Evolutionary conservation across 2,329 filamentous ascomycete species (phyloP).

Genomic region (Penicillium capsulatum): DNA sequence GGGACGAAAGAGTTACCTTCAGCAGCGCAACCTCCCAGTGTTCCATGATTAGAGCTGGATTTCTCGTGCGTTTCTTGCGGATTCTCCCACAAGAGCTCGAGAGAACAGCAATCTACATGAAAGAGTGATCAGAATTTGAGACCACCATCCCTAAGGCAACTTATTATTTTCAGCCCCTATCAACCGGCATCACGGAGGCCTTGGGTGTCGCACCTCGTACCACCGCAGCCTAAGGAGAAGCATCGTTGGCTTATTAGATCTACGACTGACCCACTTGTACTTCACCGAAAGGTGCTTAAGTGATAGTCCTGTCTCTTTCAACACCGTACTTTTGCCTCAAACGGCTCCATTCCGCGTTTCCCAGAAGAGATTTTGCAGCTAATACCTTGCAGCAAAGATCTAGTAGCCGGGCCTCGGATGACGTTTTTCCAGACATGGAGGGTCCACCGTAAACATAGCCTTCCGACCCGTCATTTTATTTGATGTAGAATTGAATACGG

Average conservation of each 20-base stretch:
- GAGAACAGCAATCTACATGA: neutral
- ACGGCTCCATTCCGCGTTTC: too few relatives aligned
- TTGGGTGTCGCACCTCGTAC: neutral
- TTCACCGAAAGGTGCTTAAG: neutral
- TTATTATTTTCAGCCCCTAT: neutral
- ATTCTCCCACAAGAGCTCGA: neutral
- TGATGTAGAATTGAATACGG: neutral
- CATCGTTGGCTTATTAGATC: too few relatives aligned
- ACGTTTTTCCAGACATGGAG: neutral
- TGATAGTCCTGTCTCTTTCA: neutral
- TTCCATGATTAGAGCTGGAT: neutral
- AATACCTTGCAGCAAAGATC: neutral
- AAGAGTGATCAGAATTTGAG: neutral
- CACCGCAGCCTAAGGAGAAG: neutral
- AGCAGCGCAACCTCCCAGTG: neutral
- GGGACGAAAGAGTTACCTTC: neutral
- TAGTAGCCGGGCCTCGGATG: neutral
- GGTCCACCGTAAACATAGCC: neutral
- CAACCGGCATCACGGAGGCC: neutral
- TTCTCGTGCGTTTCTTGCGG: neutral
- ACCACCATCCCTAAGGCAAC: neutral
- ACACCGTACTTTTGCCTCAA: too few relatives aligned
- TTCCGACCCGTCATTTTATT: conserved; percentile 1
- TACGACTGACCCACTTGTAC: neutral
- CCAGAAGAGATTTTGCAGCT: too few relatives aligned